A percentile compares a stretch with the other conserved stretches of the same genome.
Evolutionary conservation across 2,329 filamentous ascomycete genomes (phyloP).

Genomic region (Ramularia collo-cygni): DNA sequence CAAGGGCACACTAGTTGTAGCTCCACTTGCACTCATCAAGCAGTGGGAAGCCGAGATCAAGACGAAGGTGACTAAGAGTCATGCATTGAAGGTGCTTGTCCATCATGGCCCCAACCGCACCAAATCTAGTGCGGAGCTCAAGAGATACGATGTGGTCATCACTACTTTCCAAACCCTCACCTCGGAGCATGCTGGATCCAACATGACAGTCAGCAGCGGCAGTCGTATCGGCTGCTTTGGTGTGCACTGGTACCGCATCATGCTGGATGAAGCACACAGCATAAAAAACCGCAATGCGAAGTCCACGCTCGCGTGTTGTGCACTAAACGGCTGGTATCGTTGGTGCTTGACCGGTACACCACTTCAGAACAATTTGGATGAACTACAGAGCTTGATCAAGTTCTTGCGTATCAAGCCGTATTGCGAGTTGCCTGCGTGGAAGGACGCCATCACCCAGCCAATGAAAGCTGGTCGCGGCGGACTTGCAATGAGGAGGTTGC

Average conservation of each 20-base stretch:
- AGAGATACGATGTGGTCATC: conserved; percentile 87
- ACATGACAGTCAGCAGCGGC: conserved; percentile 52
- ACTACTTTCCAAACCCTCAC: conserved; percentile 95
- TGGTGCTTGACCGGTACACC: conserved; percentile 97
- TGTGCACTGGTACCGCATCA: conserved; percentile 88
- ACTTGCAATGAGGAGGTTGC: conserved; percentile 78
- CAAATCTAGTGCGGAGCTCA: conserved; percentile 68
- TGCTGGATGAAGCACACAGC: conserved; percentile 92
- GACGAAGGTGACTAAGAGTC: conserved; percentile 64
- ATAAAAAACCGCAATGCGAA: conserved; percentile 99
- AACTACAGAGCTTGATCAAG: conserved; percentile 85
- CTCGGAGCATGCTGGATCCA: conserved; percentile 73
- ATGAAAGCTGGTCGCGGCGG: conserved; percentile 87
- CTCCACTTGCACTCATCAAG: conserved; percentile 86
- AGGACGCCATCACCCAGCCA: conserved; percentile 80
- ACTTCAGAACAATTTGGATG: conserved; percentile 97
- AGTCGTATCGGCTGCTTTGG: conserved; percentile 79
- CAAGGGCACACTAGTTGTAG: conserved; percentile 83
- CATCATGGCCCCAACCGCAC: conserved; percentile 85
- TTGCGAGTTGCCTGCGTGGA: conserved; percentile 79
- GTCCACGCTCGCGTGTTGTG: conserved; percentile 84
- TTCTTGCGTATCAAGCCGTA: conserved; percentile 92
- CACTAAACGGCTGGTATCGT: conserved; percentile 75
- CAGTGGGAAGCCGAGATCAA: conserved; percentile 96
- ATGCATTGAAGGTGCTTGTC: conserved; percentile 72